Conservation (phyloP, 306 rosid genomes). For the Lotus japonicus region DNA sequence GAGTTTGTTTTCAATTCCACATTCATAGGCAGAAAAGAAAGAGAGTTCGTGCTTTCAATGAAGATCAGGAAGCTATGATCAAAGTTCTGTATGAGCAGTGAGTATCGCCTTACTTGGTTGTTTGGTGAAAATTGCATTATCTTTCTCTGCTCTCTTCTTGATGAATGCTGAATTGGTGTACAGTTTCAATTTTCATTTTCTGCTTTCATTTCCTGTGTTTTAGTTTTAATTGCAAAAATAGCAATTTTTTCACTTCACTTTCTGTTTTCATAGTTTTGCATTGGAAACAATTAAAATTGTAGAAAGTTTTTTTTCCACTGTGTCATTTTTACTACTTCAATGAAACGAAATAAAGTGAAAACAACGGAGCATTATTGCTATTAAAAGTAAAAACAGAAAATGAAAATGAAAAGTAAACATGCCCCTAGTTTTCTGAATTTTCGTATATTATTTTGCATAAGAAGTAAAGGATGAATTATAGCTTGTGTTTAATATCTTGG, state of each 20-base stretch:
- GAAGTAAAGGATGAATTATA: background rate
- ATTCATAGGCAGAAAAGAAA: slow-evolving; percentile 57
- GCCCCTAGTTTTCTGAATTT: background rate
- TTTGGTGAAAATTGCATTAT: slow-evolving; percentile 9
- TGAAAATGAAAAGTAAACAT: too few relatives aligned
- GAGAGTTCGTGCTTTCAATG: slow-evolving; percentile 56
- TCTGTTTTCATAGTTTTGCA: too few relatives aligned
- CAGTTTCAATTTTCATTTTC: too few relatives aligned
- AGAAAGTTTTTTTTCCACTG: too few relatives aligned
- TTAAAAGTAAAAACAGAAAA: too few relatives aligned
- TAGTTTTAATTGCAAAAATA: too few relatives aligned
- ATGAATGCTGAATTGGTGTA: background rate
- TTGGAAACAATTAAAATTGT: too few relatives aligned
- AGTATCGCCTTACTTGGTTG: slow-evolving; percentile 40
- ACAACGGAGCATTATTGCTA: too few relatives aligned
- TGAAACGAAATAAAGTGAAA: too few relatives aligned
- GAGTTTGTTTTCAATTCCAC: slow-evolving; percentile 6
- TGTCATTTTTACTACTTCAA: too few relatives aligned
- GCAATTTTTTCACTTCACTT: too few relatives aligned
- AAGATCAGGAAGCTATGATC: slow-evolving; percentile 69
- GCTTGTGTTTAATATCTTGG: background rate
- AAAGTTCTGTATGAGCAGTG: slow-evolving; percentile 73
- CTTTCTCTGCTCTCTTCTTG: background rate
- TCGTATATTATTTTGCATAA: background rate
- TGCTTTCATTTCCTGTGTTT: too few relatives aligned